These are phyloP conservation scores for Hymenotorrendiella dingleyae DNA, from an alignment of 2,329 filamentous ascomycete genomes.

Conservation along the genomic window DNA sequence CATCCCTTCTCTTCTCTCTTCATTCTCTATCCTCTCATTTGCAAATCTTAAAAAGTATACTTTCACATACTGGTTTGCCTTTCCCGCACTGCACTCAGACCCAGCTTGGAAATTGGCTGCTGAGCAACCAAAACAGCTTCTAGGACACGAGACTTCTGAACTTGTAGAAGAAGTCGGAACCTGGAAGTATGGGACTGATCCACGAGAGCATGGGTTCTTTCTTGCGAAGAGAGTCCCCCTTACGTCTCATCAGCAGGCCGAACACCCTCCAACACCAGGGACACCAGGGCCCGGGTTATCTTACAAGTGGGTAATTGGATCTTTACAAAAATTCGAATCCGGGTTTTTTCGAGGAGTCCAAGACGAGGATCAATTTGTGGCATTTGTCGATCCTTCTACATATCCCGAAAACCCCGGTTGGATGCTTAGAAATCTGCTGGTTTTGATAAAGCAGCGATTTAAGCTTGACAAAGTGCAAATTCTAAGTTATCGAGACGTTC, in stretches of 20 bases:
- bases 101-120: conserved; percentile 68
- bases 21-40: conserved; percentile 84
- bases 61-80: conserved; percentile 98
- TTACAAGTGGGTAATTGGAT: conserved; percentile 74
- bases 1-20: conserved; percentile 82
- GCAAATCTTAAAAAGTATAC: conserved; percentile 96
- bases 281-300: conserved; percentile 43
- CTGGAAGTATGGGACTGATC: conserved; percentile 78
- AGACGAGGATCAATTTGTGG: conserved; percentile 72
- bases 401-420: conserved; percentile 84
- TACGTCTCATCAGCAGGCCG: conserved; percentile 24
- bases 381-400: conserved; percentile 89
- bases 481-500: conserved; percentile 83
- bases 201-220: conserved; percentile 89
- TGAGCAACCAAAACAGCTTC: conserved; percentile 48
- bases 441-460: conserved; percentile 79
- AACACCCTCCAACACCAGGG: conserved; percentile 41
- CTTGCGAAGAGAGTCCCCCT: conserved; percentile 69
- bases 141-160: conserved; percentile 63
- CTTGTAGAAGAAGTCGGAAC: conserved; percentile 80
- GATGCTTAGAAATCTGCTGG: conserved; percentile 84
- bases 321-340: conserved; percentile 71
- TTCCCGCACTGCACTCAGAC: conserved; percentile 86
- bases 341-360: conserved; percentile 76
- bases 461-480: conserved; percentile 72